Percentiles rank a stretch among this genome's conserved stretches.
These are phyloP conservation scores for Violaceomyces palustris DNA, from an alignment of 1,284 basidiomycete species.

Conservation along the genomic window DNA sequence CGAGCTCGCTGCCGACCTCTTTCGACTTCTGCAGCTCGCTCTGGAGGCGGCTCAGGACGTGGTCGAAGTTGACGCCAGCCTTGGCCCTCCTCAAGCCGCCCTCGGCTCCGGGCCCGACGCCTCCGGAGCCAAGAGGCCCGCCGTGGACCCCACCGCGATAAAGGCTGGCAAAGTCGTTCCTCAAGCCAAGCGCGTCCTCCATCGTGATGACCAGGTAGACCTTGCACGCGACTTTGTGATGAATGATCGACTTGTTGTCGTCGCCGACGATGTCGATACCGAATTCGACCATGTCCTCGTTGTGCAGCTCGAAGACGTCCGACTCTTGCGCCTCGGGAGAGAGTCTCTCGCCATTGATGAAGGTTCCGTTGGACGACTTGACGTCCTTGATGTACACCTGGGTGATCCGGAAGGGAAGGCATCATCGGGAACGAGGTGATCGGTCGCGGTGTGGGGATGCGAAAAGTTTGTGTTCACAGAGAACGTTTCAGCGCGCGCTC, in stretches of 20 bases:
- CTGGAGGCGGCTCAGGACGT: conserved; percentile 72
- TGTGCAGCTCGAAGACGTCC: conserved; percentile 87
- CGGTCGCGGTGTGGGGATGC: not conserved
- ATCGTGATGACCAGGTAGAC: conserved; percentile 81
- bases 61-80: conserved; percentile 64
- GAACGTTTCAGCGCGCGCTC: no score
- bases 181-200: conserved; percentile 64
- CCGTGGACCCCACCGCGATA: conserved; percentile 48
- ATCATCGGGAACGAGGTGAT: not conserved
- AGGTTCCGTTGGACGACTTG: conserved; percentile 96
- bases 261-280: conserved; percentile 98
- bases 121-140: conserved; percentile 38
- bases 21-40: conserved; percentile 88
- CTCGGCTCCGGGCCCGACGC: conserved; percentile 47
- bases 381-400: conserved; percentile 98
- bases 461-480: no score
- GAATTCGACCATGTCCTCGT: conserved; percentile 92
- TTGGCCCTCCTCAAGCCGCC: conserved; percentile 45
- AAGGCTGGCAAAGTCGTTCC: conserved; percentile 48
- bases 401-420: not conserved
- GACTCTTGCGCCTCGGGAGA: conserved; percentile 86
- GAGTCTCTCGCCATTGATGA: conserved; percentile 91
- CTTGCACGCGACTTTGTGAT: conserved; percentile 94
- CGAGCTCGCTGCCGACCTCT: conserved; percentile 85
- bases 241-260: conserved; percentile 95